phyloP scores from a whole-genome alignment of 2,329 filamentous ascomycete genomes.

The Emmonsiellopsis sp. region DNA sequence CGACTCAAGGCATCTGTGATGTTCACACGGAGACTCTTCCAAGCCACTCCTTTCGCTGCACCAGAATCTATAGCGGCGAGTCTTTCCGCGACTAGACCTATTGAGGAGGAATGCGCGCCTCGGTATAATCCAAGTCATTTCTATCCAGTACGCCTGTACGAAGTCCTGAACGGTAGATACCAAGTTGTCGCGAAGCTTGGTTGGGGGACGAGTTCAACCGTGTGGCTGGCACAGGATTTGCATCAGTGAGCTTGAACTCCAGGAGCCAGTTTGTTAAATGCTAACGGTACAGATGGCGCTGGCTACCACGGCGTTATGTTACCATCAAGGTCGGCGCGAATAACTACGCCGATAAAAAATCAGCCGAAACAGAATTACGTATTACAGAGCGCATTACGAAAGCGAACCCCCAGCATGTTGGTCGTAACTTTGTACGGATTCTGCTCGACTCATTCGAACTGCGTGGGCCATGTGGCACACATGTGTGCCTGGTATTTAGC shows the following conservation, averaged over 20 bases:
- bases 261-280: not conserved
- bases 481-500: constrained; percentile 29
- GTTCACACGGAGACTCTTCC: not conserved
- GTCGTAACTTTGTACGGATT: constrained; percentile 23
- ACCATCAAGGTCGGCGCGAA: constrained; percentile 27
- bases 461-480: constrained; percentile 19
- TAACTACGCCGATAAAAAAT: constrained; percentile 15
- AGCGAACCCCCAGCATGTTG: constrained; percentile 21
- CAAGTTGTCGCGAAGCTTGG: constrained; percentile 14
- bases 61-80: not conserved
- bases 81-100: not conserved
- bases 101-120: constrained; percentile 5
- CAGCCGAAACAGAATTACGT: constrained; percentile 21
- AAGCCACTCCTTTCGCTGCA: not conserved
- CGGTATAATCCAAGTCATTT: constrained; percentile 2
- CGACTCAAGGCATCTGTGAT: not conserved
- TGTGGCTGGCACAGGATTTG: constrained; percentile 11
- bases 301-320: constrained; percentile 21
- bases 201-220: constrained; percentile 13
- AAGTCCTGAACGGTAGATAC: constrained; percentile 5
- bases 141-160: not conserved
- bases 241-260: not conserved
- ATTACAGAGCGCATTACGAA: constrained; percentile 23
- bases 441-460: constrained; percentile 27
- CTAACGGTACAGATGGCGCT: constrained; percentile 15